phyloP scores from a whole-genome alignment of 2,329 filamentous ascomycete species.

The Zasmidium citrigriseum region DNA sequence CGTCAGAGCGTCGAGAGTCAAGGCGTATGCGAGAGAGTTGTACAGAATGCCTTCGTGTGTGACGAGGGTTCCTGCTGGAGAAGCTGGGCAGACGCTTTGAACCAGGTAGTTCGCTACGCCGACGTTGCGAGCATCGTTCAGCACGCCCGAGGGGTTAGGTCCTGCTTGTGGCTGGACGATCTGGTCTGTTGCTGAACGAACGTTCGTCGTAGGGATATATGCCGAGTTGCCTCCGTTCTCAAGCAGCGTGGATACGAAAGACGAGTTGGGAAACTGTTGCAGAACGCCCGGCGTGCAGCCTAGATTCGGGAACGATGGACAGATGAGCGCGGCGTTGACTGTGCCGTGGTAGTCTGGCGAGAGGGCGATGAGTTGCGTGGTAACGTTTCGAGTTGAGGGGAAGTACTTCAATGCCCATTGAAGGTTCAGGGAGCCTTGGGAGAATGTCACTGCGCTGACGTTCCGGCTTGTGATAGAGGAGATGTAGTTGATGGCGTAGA shows the following conservation, averaged over 20 bases:
- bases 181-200: constrained; percentile 55
- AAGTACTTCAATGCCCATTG: constrained; percentile 63
- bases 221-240: constrained; percentile 51
- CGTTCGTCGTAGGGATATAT: constrained; percentile 57
- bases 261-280: constrained; percentile 50
- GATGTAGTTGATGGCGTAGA: constrained; percentile 62
- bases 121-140: constrained; percentile 45
- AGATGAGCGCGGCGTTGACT: constrained; percentile 38
- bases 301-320: constrained; percentile 24
- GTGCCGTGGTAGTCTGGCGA: constrained; percentile 58
- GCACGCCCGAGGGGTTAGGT: constrained; percentile 48
- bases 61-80: constrained; percentile 7
- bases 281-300: constrained; percentile 41
- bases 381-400: constrained; percentile 49
- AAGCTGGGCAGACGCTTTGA: constrained; percentile 4
- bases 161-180: constrained; percentile 55
- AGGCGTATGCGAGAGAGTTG: constrained; percentile 8
- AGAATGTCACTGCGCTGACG: constrained; percentile 54
- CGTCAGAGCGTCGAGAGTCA: constrained; percentile 7
- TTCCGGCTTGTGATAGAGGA: constrained; percentile 41
- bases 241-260: constrained; percentile 47
- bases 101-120: constrained; percentile 42
- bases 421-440: constrained; percentile 55
- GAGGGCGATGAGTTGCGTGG: constrained; percentile 55
- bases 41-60: constrained; percentile 12